Evolutionary conservation across 495 filamentous ascomycete genomes (phyloP), one percentile per base, ranked within the genome.

Genomic region (Xylaria bambusicola): DNA sequence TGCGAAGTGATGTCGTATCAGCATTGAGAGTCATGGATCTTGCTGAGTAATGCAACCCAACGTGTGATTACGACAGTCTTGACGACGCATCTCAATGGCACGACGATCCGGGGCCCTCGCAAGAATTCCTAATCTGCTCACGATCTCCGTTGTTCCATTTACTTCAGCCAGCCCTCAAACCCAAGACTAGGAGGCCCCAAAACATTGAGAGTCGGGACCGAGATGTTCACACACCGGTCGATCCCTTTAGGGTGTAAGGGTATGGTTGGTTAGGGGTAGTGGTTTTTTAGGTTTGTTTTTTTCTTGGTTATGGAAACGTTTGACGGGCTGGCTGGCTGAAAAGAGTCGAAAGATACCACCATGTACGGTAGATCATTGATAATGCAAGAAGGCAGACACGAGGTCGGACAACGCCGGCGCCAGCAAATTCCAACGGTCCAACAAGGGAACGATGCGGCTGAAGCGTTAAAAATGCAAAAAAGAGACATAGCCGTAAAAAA

Each of bases 361-460:
- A 42, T 58, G 56, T 58, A 44, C 26, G 10, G 56, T 58, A 33
- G 56, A 58, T 58, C 46, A 58, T 58, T 51, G 56, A 58, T 41
- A 17, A 51, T 58, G 56, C 56, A 51, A 23, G 36, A 58, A 58
- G 46, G 17, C 8, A 42, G 46, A 58, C 56, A 51, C 56, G 56
- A 58, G 46, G 46, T 58, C 27, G 27, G 56, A 51, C 56, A 51
- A 58, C 17, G 24, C 36, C 35, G n/a, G 35, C 1, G 33, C 44
- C 21, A 38, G 26, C 31, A 13, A 48, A 36, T 26, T 48, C 20
- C n/a, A 40, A 56, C 18, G 44, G 18, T 48, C n/a, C n/a, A 21
- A 57, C 18, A 29, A 21, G 20, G 27, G n/a, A 18, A 38, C 42
- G 33, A 38, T 47, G 42, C 54, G 41, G 54, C 36, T 51, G 48